Conservation (phyloP, 2,329 filamentous ascomycete species). For the Stemphylium beticola region DNA sequence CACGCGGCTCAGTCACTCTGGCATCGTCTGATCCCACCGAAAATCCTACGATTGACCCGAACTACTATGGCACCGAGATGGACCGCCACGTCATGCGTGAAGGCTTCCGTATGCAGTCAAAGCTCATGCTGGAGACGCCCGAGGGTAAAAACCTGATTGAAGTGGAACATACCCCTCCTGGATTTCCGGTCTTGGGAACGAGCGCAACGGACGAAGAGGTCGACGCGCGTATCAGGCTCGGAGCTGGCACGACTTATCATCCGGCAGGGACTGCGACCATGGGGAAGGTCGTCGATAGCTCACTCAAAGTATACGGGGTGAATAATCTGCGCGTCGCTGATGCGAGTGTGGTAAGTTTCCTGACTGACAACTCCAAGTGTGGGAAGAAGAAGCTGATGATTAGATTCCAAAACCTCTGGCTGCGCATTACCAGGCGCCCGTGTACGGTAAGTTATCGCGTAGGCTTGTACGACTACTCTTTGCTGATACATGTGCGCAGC, state of each 20-base stretch:
- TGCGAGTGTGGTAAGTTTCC: slow-evolving; percentile 22
- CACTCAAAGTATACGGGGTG: slow-evolving; percentile 59
- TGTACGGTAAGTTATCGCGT: slow-evolving; percentile 16
- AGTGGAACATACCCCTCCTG: not conserved
- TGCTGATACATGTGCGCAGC: not conserved
- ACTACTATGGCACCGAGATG: too few relatives aligned
- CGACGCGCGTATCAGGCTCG: slow-evolving; percentile 54
- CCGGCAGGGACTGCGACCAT: slow-evolving; percentile 65
- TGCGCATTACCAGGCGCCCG: slow-evolving; percentile 30
- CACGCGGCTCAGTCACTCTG: too few relatives aligned
- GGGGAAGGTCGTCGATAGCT: slow-evolving; percentile 58
- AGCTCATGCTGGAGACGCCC: slow-evolving; percentile 52
- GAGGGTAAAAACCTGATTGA: slow-evolving; percentile 50
- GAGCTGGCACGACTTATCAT: slow-evolving; percentile 59
- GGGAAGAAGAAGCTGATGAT: not conserved
- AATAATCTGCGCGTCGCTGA: slow-evolving; percentile 56
- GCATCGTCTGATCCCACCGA: too few relatives aligned
- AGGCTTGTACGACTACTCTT: not conserved
- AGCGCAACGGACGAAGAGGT: slow-evolving; percentile 57
- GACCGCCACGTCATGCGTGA: too few relatives aligned
- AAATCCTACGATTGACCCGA: too few relatives aligned
- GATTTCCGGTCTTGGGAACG: slow-evolving; percentile 23
- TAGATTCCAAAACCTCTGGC: slow-evolving; percentile 31
- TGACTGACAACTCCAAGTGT: not conserved
- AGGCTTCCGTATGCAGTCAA: slow-evolving; percentile 39